Conservation (phyloP, 2,329 filamentous ascomycete species). For the Aspergillus sp. region DNA sequence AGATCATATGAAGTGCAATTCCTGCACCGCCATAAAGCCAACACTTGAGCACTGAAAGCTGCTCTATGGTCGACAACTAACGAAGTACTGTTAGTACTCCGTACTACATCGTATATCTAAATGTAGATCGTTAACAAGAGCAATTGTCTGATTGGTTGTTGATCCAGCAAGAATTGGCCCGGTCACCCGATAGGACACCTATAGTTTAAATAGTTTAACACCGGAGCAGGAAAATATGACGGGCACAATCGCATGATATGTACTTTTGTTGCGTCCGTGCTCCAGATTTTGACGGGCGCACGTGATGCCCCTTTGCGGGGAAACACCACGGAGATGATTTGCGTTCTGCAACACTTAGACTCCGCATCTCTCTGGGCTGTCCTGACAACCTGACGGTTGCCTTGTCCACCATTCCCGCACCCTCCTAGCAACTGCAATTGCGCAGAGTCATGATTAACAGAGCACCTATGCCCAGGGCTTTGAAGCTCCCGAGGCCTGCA, state of each 20-base stretch:
- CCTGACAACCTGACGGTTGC: background rate
- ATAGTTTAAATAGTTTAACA: no score
- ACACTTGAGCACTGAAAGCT: background rate
- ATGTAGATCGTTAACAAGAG: background rate
- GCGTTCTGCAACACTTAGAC: no score
- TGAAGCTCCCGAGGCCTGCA: conserved; percentile 8
- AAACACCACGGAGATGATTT: background rate
- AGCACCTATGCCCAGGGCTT: conserved; percentile 4
- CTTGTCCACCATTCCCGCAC: background rate
- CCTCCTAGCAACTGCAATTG: background rate
- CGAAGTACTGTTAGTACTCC: no score
- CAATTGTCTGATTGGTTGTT: background rate
- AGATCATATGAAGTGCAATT: background rate
- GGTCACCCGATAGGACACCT: background rate
- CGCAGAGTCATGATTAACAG: conserved; percentile 4
- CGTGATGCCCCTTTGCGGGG: background rate
- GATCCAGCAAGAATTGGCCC: background rate
- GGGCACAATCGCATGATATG: no score
- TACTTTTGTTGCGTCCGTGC: background rate
- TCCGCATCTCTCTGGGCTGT: no score
- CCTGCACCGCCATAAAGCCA: background rate
- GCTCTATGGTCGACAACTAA: no score
- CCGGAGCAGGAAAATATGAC: no score
- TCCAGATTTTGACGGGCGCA: background rate
- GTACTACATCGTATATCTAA: background rate